Conservation (phyloP, 2,329 filamentous ascomycete genomes). For the Moelleriella libera region DNA sequence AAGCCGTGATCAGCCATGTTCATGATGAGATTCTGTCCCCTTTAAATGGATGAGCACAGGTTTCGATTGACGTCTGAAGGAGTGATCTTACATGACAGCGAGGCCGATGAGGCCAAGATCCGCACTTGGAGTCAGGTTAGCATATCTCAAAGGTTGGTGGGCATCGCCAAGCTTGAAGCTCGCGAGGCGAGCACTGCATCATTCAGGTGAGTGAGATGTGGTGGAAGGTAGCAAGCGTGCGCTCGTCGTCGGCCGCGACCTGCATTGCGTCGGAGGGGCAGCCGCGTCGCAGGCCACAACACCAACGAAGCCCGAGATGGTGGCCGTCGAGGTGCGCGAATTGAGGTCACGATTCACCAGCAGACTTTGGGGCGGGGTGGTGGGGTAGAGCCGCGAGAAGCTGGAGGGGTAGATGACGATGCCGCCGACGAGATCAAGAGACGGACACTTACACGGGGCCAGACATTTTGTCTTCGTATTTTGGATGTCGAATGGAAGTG, state of each 20-base stretch:
- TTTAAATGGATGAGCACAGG: slow-evolving; percentile 11
- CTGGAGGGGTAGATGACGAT: slow-evolving; percentile 8
- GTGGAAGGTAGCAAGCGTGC: slow-evolving; percentile 1
- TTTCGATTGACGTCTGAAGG: neutral
- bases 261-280: no score
- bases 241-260: no score
- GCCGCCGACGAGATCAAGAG: neutral
- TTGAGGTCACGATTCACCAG: slow-evolving; percentile 16
- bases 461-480: slow-evolving; percentile 35
- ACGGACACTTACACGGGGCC: slow-evolving; percentile 48
- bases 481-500: neutral
- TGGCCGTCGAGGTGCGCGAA: slow-evolving; percentile 15
- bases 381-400: slow-evolving; percentile 18
- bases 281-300: no score
- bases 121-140: slow-evolving; percentile 52
- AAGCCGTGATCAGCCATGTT: slow-evolving; percentile 87
- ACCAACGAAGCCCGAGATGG: neutral
- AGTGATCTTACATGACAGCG: slow-evolving; percentile 64
- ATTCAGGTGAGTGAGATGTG: slow-evolving; percentile 11
- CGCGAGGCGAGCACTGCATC: slow-evolving; percentile 56
- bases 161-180: slow-evolving; percentile 57
- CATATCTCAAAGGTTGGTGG: slow-evolving; percentile 32
- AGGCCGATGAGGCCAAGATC: slow-evolving; percentile 88
- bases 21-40: slow-evolving; percentile 75
- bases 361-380: slow-evolving; percentile 21